Evolutionary conservation across 805 yeast genomes (phyloP), one percentile per base, ranked within the genome.

Genomic region (Wickerhamomyces strasburgensis): DNA sequence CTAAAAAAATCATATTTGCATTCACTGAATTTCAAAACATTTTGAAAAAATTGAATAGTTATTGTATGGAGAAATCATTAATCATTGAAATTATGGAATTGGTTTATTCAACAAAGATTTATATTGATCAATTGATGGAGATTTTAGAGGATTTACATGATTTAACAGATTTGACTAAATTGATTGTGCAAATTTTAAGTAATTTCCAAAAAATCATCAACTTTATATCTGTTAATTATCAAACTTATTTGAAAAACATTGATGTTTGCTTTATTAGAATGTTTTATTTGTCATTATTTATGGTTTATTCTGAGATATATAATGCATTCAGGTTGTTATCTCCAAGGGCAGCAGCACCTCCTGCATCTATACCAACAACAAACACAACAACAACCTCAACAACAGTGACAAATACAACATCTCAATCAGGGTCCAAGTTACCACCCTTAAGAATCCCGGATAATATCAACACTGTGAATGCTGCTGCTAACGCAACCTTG

Each of bases 181-280:
- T 19, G 55, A 69, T 44, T 27, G 44, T 60, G 11, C 59, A 61
- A 5, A 67, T 68, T 15, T 50, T 68, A 6, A 46, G 63, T 4
- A 68, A 75, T 2, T 78, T 81, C 54, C 75, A 72, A 45, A 66
- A 69, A 23, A 68, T 78, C 18, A 67, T 77, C 51, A 54, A 58
- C 6, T 51, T 69, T 6, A 52, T 81, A 17, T 65, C 75, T 34
- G 72, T 69, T 3, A 70, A 75, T 49, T 63, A 75, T 33, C 50
- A 60, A 1, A 46, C 64, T 0, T 72, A 80, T 47, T 70, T 77
- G n/a, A 68, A 65, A 27, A 72, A 68, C 29, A 71, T 75, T 27
- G 89, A 83, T 53, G 66, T 79, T 13, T 73, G 83, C 43, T 80
- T 78, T 49, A 67, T 81, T 9, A 62, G 90, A 43, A 70, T 80